Conservation (phyloP, 495 filamentous ascomycete species). For the Trichoderma reesei region DNA sequence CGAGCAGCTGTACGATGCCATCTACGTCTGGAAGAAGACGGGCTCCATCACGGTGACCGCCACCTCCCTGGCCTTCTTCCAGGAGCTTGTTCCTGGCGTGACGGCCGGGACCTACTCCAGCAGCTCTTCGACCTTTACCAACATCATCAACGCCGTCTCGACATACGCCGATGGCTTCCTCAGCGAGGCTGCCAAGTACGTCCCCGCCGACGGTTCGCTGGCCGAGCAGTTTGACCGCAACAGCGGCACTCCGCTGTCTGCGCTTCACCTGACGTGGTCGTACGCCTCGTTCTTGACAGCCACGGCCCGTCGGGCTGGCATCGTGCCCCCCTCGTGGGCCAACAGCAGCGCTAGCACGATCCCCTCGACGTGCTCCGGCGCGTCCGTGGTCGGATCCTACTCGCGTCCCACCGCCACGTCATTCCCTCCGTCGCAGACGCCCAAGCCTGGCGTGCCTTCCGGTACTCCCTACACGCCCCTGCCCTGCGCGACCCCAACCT, state of each 20-base stretch:
- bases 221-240: conserved; percentile 51
- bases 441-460: conserved; percentile 21
- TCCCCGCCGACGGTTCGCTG: conserved; percentile 40
- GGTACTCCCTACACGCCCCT: conserved; percentile 23
- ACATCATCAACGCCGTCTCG: conserved; percentile 43
- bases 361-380: conserved; percentile 42
- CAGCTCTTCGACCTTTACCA: conserved; percentile 35
- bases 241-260: conserved; percentile 44
- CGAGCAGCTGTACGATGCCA: conserved; percentile 55
- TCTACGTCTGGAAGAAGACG: conserved; percentile 48
- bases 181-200: conserved; percentile 41
- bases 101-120: conserved; percentile 42
- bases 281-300: conserved; percentile 56
- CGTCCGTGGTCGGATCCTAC: conserved; percentile 50
- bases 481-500: conserved; percentile 33
- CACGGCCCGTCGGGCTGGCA: conserved; percentile 35
- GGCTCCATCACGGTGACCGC: conserved; percentile 44
- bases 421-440: conserved; percentile 48
- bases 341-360: conserved; percentile 37
- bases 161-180: conserved; percentile 59
- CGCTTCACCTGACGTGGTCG: conserved; percentile 58
- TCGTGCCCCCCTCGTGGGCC: conserved; percentile 46
- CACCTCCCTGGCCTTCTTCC: conserved; percentile 49
- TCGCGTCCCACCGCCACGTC: conserved; percentile 39
- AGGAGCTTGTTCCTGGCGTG: conserved; percentile 38